Evolutionary conservation across 2,329 filamentous ascomycete genomes (phyloP), one percentile per base, ranked within the genome.

Genomic region (Tolypocladium endophyticum): DNA sequence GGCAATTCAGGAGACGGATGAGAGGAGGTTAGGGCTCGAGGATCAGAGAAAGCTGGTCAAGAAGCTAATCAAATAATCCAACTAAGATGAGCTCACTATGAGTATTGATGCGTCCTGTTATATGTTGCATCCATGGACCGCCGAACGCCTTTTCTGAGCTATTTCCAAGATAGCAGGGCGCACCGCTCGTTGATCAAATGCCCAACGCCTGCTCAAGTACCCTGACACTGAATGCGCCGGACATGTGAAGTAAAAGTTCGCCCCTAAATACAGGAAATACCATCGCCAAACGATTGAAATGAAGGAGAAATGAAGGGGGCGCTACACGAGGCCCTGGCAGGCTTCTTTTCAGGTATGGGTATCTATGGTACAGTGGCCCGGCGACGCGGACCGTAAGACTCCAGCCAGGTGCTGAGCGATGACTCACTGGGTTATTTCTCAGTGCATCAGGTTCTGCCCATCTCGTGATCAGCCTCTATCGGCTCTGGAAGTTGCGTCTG

Each of bases 1-100:
- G 65, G 89, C 90, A 52, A 77, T 99, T 55, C 81, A 82, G 67
- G 84, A 90, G 70, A 88, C 87, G n/a, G 92, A 97, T 71, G 82
- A 87, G 68, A 81, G 81, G 58, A 77, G 76, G 2, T 74, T 91
- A 63, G 81, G 77, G 3, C 76, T 86, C 38, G 85, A 88, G 56
- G 83, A 81, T 62, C 90, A 93, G 76, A 85, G 79, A 74, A 89
- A 86, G 70, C 70, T 90, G 61, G 88, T 89, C 20, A 85, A 81
- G 69, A 86, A 80, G 72, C 72, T 88, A 64, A 73, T 89, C 71
- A 88, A 81, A 74, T 81, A 82, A 60, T 69, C 81, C 69, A 79
- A 75, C 64, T 82, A 72, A 77, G 11, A 33, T 53, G 28, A 33
- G 18, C 28, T 53, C 3, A 8, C 50, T 53, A 11, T 30, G 50